Evolutionary conservation across 768 basidiomycete species (phyloP).

Genomic region (Suillus plorans): DNA sequence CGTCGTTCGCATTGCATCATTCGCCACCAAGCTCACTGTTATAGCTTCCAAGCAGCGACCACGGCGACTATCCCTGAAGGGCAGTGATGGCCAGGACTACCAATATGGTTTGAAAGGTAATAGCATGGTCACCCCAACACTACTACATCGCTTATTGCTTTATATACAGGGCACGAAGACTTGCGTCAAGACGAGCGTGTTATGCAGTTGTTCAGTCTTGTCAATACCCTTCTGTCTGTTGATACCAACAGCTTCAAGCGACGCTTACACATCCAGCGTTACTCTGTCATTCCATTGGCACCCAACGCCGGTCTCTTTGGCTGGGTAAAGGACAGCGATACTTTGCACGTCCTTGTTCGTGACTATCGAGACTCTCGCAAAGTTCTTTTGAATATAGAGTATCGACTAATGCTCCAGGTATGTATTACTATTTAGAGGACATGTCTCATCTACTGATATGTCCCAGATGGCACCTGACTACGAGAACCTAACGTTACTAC

Average conservation of each 20-base stretch:
- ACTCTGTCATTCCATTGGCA: constrained; percentile 90
- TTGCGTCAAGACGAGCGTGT: constrained; percentile 98
- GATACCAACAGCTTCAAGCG: constrained; percentile 96
- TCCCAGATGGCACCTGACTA: constrained; percentile 97
- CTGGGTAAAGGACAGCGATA: constrained; percentile 96
- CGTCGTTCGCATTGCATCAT: constrained; percentile 79
- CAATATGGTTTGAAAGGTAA: constrained; percentile 88
- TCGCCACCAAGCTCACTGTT: constrained; percentile 86
- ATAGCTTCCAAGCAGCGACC: constrained; percentile 98
- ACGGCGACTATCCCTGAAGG: constrained; percentile 80
- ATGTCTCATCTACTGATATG: constrained; percentile 6
- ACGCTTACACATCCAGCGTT: constrained; percentile 91
- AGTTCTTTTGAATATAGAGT: constrained; percentile 96
- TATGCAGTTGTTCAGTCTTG: constrained; percentile 97
- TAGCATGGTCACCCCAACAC: neutral
- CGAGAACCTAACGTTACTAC: constrained; percentile 88
- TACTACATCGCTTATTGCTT: constrained; percentile 5
- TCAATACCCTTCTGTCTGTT: constrained; percentile 90
- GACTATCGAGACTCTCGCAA: constrained; percentile 96
- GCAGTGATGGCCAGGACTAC: constrained; percentile 92
- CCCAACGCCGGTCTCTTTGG: constrained; percentile 93
- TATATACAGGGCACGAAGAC: constrained; percentile 85
- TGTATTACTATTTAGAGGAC: constrained; percentile 64
- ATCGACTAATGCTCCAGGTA: constrained; percentile 97
- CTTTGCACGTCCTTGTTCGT: constrained; percentile 92